Evolutionary conservation across 495 filamentous ascomycete genomes (phyloP).

Genomic region (Hypomontagnella monticulosa): DNA sequence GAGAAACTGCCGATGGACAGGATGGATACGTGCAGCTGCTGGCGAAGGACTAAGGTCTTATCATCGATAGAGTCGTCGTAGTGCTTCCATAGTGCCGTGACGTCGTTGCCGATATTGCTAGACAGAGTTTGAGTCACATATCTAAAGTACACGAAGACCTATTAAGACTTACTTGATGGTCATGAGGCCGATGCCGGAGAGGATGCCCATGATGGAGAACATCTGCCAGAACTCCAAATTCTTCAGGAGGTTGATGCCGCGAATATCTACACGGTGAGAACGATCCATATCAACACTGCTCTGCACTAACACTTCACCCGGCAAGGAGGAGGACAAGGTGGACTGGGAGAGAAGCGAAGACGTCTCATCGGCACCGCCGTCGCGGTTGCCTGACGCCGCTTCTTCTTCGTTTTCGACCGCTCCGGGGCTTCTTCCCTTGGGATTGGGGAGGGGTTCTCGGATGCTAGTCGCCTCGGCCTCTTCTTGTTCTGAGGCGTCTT

Average conservation of each 20-base stretch:
- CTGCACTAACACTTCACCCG: slow-evolving; percentile 59
- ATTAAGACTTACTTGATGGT: slow-evolving; percentile 86
- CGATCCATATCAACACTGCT: slow-evolving; percentile 66
- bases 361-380: slow-evolving; percentile 72
- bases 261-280: slow-evolving; percentile 84
- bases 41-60: slow-evolving; percentile 80
- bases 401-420: slow-evolving; percentile 46
- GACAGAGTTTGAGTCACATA: slow-evolving; percentile 48
- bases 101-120: slow-evolving; percentile 96
- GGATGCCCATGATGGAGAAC: slow-evolving; percentile 82
- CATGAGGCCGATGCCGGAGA: slow-evolving; percentile 95
- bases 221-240: slow-evolving; percentile 89
- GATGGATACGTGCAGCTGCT: slow-evolving; percentile 93
- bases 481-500: slow-evolving; percentile 34
- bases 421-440: slow-evolving; percentile 47
- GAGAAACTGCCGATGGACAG: slow-evolving; percentile 85
- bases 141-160: neutral
- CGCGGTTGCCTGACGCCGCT: slow-evolving; percentile 39
- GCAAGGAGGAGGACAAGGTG: slow-evolving; percentile 53
- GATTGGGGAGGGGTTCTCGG: slow-evolving; percentile 21
- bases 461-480: slow-evolving; percentile 29
- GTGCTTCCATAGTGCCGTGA: slow-evolving; percentile 78
- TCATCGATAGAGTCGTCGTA: slow-evolving; percentile 78
- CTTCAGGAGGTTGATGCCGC: slow-evolving; percentile 80
- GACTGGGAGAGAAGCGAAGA: slow-evolving; percentile 82